Evolutionary conservation across 495 filamentous ascomycete species (phyloP), one percentile per base, ranked within the genome.

Genomic region (Physcia stellaris): DNA sequence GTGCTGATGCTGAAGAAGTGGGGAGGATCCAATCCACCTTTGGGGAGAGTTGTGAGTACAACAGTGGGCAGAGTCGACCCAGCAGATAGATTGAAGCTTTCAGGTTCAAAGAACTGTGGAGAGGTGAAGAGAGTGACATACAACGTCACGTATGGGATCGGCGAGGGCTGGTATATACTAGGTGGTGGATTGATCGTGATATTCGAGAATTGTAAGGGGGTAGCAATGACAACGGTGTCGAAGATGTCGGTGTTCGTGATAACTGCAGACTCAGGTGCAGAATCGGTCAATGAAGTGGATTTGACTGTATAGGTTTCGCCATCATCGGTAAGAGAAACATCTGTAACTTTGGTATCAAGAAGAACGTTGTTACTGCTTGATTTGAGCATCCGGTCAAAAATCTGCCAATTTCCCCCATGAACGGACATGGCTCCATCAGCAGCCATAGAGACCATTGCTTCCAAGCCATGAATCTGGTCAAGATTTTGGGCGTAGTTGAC

Each of bases 401-500:
- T 95, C 53, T 75, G 78, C 88, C 86, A 99, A 50, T 99, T 99
- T 2, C 90, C 90, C 2, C 87, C 86, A 6, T 73, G 59, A 5
- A 98, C 69, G 4, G 77, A 59, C 48, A 86, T 73, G 0, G 87
- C 83, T 4, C 85, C 84, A 35, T 90, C 80, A 0, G 86, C 77
- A 1, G 87, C 83, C 83, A 96, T 84, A 52, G 84, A 80, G 12
- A 94, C 90, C 80, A 95, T 88, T 0, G 86, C 75, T 46, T 88
- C 85, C 7, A 99, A 56, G 3, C 84, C 92, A 50, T 99, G 88
- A 22, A 96, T 90, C 31, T 77, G 55, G 2, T 59, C 66, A 5
- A 98, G 53, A 43, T 99, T 95, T 45, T 88, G 83, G 0, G 80
- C 90, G 61, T 96, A 96, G 53, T 99, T 99, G 30, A 96, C 90